Base-by-base conservation (phyloP, 2,329 filamentous ascomycete species). In the Alternaria solani region DNA sequence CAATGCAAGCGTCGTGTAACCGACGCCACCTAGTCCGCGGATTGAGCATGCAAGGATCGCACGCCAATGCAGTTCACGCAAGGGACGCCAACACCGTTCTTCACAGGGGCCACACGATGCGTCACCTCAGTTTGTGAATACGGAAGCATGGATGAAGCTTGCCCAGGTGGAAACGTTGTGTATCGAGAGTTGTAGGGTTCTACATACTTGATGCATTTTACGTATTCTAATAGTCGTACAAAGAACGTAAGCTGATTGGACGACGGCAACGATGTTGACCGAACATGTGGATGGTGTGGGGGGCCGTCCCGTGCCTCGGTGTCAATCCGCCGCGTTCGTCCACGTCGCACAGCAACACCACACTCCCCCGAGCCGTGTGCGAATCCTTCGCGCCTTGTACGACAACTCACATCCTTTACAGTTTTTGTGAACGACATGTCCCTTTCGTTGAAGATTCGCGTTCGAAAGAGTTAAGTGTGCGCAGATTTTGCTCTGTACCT, bases 221-320 rank as follows among this genome's bases (percentile, higher is more conserved):
- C 4, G 18, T 18, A 48, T 48, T 14, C 18, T 48, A 28, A 12
- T 34, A n/a, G 18, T 23, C 12, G 30, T 16, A 32, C 20, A 20
- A 18, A 28, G 20, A 18, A 41, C 9, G 9, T 23, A 48, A 30
- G 46, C 30, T 14, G 28, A 7, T 14, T 25, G 32, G 46, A 30
- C 30, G 46, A 23, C 18, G 18, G 7, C 11, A 6, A 28, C 28
- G 18, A 34, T 30, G 12, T 51, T 39, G 14, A 51, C n/a, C 3
- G 8, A 39, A 20, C 16, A 12, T 23, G 18, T 39, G 39, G 39
- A n/a, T 39, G 39, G 39, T 23, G 39, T 46, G 25, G 38, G 51
- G 51, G 26, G 39, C 51, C 38, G 49, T 43, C 30, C 51, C 51
- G 51, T 53, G 20, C 51, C 4, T 51, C 30, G 38, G 18, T 23